These are phyloP conservation scores for Claviceps digitariae DNA, from an alignment of 2,329 filamentous ascomycete genomes.

Conservation along the genomic window DNA sequence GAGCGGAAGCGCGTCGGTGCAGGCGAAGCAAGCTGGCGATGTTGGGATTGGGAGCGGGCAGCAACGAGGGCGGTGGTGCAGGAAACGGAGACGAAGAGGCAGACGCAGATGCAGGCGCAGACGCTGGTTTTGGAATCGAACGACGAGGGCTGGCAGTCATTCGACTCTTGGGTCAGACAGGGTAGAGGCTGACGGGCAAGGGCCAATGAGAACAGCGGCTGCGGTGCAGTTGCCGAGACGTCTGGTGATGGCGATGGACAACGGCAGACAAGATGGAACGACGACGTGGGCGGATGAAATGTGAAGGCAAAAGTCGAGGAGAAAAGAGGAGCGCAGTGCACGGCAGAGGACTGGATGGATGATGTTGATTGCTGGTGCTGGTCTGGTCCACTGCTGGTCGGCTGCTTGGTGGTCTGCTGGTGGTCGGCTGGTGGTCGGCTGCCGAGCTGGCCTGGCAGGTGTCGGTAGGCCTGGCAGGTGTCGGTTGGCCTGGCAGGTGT, in stretches of 20 bases:
- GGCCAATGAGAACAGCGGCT: slow-evolving; percentile 2
- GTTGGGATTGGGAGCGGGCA: neutral
- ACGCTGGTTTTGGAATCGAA: slow-evolving; percentile 6
- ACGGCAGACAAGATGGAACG: slow-evolving; percentile 3
- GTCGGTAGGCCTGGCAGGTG: too few relatives aligned
- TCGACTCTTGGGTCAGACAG: slow-evolving; percentile 3
- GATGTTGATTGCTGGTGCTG: neutral
- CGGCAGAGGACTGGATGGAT: neutral
- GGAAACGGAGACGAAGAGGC: neutral
- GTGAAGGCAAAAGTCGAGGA: slow-evolving; percentile 1
- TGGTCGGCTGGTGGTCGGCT: too few relatives aligned
- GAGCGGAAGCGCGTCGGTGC: neutral
- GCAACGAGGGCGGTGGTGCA: slow-evolving; percentile 1
- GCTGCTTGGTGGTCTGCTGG: too few relatives aligned
- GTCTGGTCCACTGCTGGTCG: too few relatives aligned
- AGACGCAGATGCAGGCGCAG: too few relatives aligned
- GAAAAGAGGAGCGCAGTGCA: neutral
- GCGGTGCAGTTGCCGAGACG: slow-evolving; percentile 1
- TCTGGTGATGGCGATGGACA: neutral
- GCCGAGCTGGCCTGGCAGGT: too few relatives aligned
- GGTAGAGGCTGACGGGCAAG: slow-evolving; percentile 3
- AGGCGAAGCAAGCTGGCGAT: slow-evolving; percentile 1
- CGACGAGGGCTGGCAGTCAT: slow-evolving; percentile 5
- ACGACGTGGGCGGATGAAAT: neutral
- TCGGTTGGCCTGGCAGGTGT: too few relatives aligned